Base-by-base conservation (phyloP, 1,284 basidiomycete species). In the Trametes pubescens region DNA sequence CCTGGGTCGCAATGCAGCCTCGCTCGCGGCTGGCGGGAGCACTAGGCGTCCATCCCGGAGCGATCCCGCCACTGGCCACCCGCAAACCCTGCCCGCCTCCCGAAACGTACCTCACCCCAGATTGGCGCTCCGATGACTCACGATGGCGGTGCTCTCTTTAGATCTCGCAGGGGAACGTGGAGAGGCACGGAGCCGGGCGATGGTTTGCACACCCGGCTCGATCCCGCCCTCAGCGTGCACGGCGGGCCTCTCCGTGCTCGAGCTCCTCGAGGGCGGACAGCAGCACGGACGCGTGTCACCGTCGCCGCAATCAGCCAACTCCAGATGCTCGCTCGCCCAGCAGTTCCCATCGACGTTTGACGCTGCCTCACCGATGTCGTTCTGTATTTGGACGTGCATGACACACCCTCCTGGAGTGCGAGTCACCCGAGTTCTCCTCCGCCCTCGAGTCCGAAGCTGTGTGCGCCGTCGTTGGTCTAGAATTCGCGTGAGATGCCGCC, bases 61-160 rank as follows among this genome's bases (percentile, higher is more conserved):
- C 64, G 60, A 62, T 57, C 54, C 40, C 14, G 14, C 16, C 40
- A 18, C 40, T 43, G n/a, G 43, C 34, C 40, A 37, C 37, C 37
- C 11, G 11, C 37, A 11, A 16, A 44, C 29, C 40, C 38, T 53
- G 8, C 38, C 24, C 18, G 13, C 44, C n/a, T 43, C 47, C 59
- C 66, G 67, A 68, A 68, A 68, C 14, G 14, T 24, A 14, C 47
- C 24, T 29, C 47, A 32, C n/a, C 51, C 18, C 47, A 65, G 67
- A 68, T 68, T 62, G 59, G 32, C 61, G 63, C 66, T 26, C 63
- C 60, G 62, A 62, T 67, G 58, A 61, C 34, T 62, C 63, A 64
- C 49, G 24, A 38, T 57, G 65, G 65, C 65, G 46, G 65, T 67
- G 65, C 54, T 59, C 57, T 26, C 44, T 16, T 22, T 47, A 56